Base-by-base conservation (phyloP, 305 asterid species). In the Ruellia speciosa region DNA sequence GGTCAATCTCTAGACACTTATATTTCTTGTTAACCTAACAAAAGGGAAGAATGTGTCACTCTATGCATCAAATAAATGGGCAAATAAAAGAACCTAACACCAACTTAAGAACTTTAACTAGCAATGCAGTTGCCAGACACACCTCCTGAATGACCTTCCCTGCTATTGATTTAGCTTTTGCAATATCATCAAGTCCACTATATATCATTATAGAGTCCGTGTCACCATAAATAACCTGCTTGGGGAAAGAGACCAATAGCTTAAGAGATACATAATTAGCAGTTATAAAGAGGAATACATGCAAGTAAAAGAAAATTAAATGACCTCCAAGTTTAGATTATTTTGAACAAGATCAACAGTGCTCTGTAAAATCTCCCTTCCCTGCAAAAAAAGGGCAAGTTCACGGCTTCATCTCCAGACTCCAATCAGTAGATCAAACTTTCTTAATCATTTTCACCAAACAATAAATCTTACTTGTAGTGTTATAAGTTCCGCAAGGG, bases 171-270 rank as follows among this genome's bases (percentile, higher is more conserved):
- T 81, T 89, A 64, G 94, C 96, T 75, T 86, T 89, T 63, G 71
- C 82, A 40, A 83, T 85, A 69, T 93, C 97, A 84, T 88, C 97
- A 61, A 86, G 88, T 52, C 99, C 99, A 58, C 84, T 88, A 60
- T 93, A 75, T 61, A 93, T 89, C 99, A 93, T 93, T 57, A 93
- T 93, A 52, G 99, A 93, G 81, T 93, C 96, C 7, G 99, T 93
- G 69, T 93, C 99, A 60, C 99, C 99, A 72, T 93, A 93, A 61
- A 93, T 93, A 66, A 93, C 97, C 99, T 93, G 87, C 58, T 56
- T 60, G 68, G 48, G 59, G 18, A 72, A 47, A 62, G 33, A 58
- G 60, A 50, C 52, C 51, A 54, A 16, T 46, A 52, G 66, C 66
- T 66, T 71, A 54, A 65, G 63, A 56, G 49, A 20, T 59, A 47